These are phyloP conservation scores for Skeletonema potamos DNA, from an alignment of 108 stramenopile species.

Conservation along the genomic window DNA sequence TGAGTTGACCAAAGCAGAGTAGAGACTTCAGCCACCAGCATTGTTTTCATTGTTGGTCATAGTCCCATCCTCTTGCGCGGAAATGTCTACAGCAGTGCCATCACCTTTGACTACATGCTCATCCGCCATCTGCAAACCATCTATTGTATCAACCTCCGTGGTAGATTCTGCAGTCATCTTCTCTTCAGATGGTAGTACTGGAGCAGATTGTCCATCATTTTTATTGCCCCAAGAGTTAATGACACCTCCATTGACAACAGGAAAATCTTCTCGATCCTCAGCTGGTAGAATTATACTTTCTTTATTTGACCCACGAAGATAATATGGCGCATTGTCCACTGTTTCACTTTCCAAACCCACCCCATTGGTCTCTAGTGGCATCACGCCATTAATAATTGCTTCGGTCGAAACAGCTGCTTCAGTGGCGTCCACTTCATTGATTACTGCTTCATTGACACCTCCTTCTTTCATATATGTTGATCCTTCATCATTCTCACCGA, in stretches of 20 bases:
- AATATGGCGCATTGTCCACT: neutral
- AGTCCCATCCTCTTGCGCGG: neutral
- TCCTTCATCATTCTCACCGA: neutral
- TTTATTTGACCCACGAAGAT: neutral
- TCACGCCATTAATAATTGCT: neutral
- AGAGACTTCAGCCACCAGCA: neutral
- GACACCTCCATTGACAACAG: neutral
- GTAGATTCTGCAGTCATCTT: neutral
- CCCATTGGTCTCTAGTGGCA: neutral
- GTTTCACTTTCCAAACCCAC: neutral
- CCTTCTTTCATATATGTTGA: neutral
- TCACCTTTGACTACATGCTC: neutral
- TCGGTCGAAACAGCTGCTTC: neutral
- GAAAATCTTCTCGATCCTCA: neutral
- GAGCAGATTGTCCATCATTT: neutral
- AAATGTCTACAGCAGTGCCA: neutral
- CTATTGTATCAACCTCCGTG: neutral
- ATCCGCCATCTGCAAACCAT: neutral
- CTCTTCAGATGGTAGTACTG: neutral
- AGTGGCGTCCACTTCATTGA: neutral
- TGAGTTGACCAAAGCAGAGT: neutral
- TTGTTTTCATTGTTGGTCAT: neutral
- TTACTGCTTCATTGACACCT: neutral
- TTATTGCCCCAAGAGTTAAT: neutral
- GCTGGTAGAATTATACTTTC: neutral